Conservation (phyloP, 2,329 filamentous ascomycete genomes). For the Xylariaceae sp. region DNA sequence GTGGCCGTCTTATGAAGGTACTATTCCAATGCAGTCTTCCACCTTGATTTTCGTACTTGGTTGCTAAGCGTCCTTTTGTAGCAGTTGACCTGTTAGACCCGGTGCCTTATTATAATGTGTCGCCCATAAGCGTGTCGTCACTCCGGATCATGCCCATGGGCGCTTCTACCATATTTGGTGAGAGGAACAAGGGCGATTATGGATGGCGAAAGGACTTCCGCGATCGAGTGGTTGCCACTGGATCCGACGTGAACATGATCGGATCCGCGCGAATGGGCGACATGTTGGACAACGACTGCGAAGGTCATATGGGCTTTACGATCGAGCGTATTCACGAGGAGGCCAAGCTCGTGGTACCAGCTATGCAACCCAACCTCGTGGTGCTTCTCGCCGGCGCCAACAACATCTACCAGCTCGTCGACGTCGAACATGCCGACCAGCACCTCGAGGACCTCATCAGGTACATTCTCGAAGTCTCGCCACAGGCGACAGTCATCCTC, state of each 20-base stretch:
- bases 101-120: too few relatives aligned
- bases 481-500: slow-evolving; percentile 17
- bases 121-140: not conserved
- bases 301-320: slow-evolving; percentile 21
- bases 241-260: slow-evolving; percentile 22
- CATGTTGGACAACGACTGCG: slow-evolving; percentile 21
- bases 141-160: slow-evolving; percentile 23
- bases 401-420: slow-evolving; percentile 20
- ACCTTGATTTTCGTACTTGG: too few relatives aligned
- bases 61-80: too few relatives aligned
- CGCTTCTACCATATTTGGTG: slow-evolving; percentile 21
- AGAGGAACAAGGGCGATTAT: slow-evolving; percentile 18
- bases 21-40: too few relatives aligned
- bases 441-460: slow-evolving; percentile 20
- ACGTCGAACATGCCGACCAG: slow-evolving; percentile 18
- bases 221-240: slow-evolving; percentile 13
- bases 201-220: slow-evolving; percentile 22
- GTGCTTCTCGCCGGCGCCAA: slow-evolving; percentile 22
- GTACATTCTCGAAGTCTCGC: slow-evolving; percentile 16
- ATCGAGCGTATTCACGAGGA: slow-evolving; percentile 18
- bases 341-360: slow-evolving; percentile 16
- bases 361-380: slow-evolving; percentile 19
- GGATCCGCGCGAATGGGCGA: slow-evolving; percentile 19
- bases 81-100: too few relatives aligned
- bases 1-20: too few relatives aligned